Evolutionary conservation across 83 land plant species (phyloP).

Genomic region (Isoetes engelmannii): DNA sequence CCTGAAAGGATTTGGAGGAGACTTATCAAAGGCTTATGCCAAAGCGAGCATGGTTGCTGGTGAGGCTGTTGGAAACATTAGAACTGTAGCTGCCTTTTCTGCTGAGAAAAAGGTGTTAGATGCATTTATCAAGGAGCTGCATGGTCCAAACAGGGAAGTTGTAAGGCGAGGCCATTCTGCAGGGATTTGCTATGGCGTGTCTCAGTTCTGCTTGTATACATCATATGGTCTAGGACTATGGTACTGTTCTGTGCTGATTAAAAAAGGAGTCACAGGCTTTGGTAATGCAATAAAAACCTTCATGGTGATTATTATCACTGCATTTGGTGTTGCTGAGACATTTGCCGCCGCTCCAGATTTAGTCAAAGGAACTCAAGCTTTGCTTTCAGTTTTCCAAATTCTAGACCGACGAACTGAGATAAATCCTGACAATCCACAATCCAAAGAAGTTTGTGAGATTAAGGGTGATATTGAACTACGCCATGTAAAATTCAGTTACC

Average conservation of each 20-base stretch:
- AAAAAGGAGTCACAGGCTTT: conserved; percentile 18
- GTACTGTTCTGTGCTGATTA: conserved; percentile 25
- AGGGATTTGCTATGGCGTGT: conserved; percentile 25
- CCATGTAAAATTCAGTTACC: conserved; percentile 29
- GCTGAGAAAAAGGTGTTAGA: conserved; percentile 25
- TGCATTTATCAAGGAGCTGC: conserved; percentile 22
- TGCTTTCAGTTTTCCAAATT: conserved; percentile 23
- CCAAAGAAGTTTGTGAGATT: conserved; percentile 9
- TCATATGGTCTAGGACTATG: conserved; percentile 33
- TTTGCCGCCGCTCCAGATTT: conserved; percentile 6
- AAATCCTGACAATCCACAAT: conserved; percentile 23
- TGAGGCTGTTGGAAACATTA: conserved; percentile 26
- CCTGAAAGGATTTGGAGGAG: conserved; percentile 21
- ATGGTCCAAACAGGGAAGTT: conserved; percentile 9
- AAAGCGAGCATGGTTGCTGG: conserved; percentile 24
- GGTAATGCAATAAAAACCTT: conserved; percentile 21
- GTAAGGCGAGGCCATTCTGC: conserved; percentile 24
- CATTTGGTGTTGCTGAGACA: conserved; percentile 24
- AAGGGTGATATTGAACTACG: conserved; percentile 27
- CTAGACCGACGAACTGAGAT: conserved; percentile 26
- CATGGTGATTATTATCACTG: conserved; percentile 29
- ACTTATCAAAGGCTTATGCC: conserved; percentile 21
- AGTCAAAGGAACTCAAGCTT: conserved; percentile 12
- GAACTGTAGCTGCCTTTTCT: conserved; percentile 22
- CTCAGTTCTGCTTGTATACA: conserved; percentile 26